Evolutionary conservation across 768 basidiomycete species (phyloP), one percentile per base, ranked within the genome.

Genomic region (Flagelloscypha sp.): DNA sequence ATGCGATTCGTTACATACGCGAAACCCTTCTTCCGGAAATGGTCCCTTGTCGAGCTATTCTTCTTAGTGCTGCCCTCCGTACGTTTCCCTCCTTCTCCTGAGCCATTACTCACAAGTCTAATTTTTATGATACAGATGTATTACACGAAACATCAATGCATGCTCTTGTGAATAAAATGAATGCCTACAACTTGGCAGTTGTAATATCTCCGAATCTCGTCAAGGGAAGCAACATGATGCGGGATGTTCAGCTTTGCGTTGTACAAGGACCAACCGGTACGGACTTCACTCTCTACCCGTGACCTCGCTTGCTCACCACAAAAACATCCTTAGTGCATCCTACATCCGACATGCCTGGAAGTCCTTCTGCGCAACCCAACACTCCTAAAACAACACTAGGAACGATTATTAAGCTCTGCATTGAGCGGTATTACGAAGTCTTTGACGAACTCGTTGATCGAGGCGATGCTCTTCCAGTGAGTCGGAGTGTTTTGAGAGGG

Each of bases 401-500:
- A 3, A 62, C 66, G 42, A 61, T 89, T 27, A 64, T 88, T 54
- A 78, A 78, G 50, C 58, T 85, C 27, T 89, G 84, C 54, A 87
- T 89, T 33, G 71, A 82, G 47, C 74, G 74, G 27, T 90, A 89
- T 53, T 88, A 80, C 53, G 87, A 90, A 52, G 63, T 89, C 20
- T 90, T 90, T 46, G 86, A 88, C 50, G 87, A 89, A 46, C 57
- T 81, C n/a, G 59, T 55, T 38, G 87, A 88, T 57, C 71, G 76
- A 11, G 69, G 68, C 40, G 84, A 87, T 45, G 76, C 76, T 3
- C 43, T 72, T 10, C 58, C 59, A 2, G 59, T 57, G 10, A 24
- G 33, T 3, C 37, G 16, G 17, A 15, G n/a, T 18, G 17, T 23
- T 24, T 24, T 19, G 39, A 12, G 20, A 27, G 17, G 27, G 36